Percentiles rank a stretch among this genome's conserved stretches.
These are phyloP conservation scores for Anisodus tanguticus DNA, from an alignment of 257 asterid genomes.

Conservation along the genomic window DNA sequence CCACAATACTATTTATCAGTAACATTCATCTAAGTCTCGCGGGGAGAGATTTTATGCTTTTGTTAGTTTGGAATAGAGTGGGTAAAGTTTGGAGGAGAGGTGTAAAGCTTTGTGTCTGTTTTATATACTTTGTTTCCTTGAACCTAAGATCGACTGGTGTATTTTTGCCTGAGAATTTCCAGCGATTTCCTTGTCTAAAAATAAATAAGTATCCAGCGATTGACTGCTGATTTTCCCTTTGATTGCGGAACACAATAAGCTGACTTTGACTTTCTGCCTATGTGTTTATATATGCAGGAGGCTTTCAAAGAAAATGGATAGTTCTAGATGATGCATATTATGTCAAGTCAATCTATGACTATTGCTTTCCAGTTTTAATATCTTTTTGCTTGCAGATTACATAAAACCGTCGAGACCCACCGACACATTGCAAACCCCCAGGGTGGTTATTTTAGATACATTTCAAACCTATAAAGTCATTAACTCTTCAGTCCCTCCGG, in stretches of 20 bases:
- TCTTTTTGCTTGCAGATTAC: not conserved
- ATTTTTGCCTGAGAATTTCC: not conserved
- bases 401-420: not conserved
- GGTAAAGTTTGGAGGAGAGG: conserved; percentile 16
- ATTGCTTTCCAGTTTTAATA: not conserved
- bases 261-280: not conserved
- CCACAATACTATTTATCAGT: not conserved
- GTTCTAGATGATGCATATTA: not conserved
- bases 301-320: not conserved
- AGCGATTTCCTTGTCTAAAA: not conserved
- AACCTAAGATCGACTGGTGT: conserved; percentile 3
- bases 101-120: not conserved
- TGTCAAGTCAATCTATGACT: not conserved
- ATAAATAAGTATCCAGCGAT: not conserved
- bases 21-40: not conserved
- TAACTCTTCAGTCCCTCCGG: not conserved
- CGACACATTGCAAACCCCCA: not conserved
- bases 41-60: not conserved
- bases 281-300: not conserved
- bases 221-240: conserved; percentile 15
- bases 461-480: not conserved
- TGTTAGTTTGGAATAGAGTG: not conserved
- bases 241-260: not conserved
- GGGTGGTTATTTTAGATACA: not conserved
- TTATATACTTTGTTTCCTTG: not conserved